phyloP scores from a whole-genome alignment of 208 protist species.

The Wallacemonas rigidus region DNA sequence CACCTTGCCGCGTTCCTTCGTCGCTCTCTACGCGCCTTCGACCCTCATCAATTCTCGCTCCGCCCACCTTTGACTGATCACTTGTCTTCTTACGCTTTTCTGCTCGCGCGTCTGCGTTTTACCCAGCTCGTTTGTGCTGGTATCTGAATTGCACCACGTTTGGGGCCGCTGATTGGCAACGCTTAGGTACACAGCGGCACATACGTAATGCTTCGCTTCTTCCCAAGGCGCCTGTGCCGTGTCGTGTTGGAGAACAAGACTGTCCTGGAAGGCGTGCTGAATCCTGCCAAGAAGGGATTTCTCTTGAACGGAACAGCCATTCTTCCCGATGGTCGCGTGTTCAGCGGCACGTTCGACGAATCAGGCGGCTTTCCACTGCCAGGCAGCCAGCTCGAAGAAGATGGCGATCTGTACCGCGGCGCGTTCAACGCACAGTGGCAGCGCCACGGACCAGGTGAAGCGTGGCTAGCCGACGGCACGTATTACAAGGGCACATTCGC shows the following conservation, averaged over 20 bases:
- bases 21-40: background rate
- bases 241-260: constrained; percentile 70
- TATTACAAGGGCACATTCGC: constrained; percentile 80
- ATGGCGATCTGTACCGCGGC: constrained; percentile 88
- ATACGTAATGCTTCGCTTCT: constrained; percentile 33
- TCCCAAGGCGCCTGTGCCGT: constrained; percentile 29
- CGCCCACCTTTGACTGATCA: too few relatives aligned
- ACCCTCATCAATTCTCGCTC: too few relatives aligned
- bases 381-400: constrained; percentile 85
- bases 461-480: constrained; percentile 87
- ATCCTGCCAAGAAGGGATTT: constrained; percentile 43
- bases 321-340: constrained; percentile 80
- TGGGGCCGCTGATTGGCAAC: background rate
- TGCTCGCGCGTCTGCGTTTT: background rate
- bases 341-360: constrained; percentile 70
- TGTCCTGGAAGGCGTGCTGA: constrained; percentile 67
- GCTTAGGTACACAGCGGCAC: background rate
- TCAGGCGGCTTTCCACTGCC: constrained; percentile 59
- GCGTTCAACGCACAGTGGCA: constrained; percentile 86
- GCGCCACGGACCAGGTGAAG: constrained; percentile 82
- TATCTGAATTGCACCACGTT: too few relatives aligned
- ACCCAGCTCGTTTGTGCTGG: background rate
- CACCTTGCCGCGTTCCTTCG: too few relatives aligned
- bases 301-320: constrained; percentile 68
- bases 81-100: too few relatives aligned